These are phyloP conservation scores for Jamesozyma hellenica DNA, from an alignment of 805 yeast species.

Conservation along the genomic window DNA sequence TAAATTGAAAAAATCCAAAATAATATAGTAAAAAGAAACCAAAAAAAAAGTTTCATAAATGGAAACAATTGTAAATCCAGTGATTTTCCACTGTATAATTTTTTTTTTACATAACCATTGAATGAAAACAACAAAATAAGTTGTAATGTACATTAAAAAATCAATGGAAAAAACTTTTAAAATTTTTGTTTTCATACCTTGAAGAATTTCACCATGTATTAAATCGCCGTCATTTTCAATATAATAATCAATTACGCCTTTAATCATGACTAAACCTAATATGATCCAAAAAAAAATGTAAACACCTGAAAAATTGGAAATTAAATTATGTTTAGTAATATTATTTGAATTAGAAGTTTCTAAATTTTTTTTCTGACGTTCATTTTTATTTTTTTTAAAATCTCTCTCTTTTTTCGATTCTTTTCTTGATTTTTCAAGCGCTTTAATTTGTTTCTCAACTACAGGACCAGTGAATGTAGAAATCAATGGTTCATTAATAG, in stretches of 20 bases:
- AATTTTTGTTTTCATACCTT: conserved; percentile 48
- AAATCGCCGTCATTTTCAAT: conserved; percentile 32
- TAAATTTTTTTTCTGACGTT: background rate
- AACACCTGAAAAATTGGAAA: conserved; percentile 54
- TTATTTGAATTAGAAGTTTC: background rate
- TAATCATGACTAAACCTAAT: conserved; percentile 44
- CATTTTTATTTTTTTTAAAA: background rate
- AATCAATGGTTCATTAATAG: conserved; percentile 26
- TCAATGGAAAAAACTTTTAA: conserved; percentile 63
- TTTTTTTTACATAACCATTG: conserved; percentile 44
- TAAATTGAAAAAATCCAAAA: conserved; percentile 38
- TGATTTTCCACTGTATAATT: conserved; percentile 45
- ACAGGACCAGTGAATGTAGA: conserved; percentile 26
- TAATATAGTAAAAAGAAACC: conserved; percentile 39
- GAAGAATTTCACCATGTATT: conserved; percentile 42
- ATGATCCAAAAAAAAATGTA: conserved; percentile 74
- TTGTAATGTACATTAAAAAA: conserved; percentile 55
- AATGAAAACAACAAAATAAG: conserved; percentile 49
- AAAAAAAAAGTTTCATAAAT: conserved; percentile 47
- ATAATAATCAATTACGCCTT: conserved; percentile 45
- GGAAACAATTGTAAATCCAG: conserved; percentile 56
- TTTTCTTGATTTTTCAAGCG: conserved; percentile 7
- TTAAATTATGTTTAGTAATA: background rate
- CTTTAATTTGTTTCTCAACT: conserved; percentile 19
- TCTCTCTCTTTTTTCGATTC: conserved; percentile 2